Conservation (phyloP, 345 rosid genomes). For the Pugionium cornutum region DNA sequence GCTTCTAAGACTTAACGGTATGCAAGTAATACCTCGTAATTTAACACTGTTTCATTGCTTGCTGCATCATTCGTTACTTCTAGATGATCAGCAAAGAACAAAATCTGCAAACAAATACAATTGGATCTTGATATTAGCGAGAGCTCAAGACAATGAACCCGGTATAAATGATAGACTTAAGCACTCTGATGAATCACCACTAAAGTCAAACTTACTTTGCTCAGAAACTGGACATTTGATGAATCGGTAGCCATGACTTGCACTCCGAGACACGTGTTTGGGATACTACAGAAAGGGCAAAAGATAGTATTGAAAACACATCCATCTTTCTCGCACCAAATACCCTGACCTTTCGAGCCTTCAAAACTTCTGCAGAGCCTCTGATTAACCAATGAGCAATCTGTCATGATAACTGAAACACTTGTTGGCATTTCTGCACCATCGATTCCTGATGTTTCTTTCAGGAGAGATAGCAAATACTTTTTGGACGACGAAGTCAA, state of each 20-base stretch:
- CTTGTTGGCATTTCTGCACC: constrained; percentile 42
- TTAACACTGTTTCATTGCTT: constrained; percentile 34
- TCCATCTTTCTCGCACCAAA: constrained; percentile 88
- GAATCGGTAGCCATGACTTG: constrained; percentile 83
- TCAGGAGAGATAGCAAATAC: constrained; percentile 55
- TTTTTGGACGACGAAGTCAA: constrained; percentile 61
- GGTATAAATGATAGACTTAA: constrained; percentile 1
- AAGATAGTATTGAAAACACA: constrained; percentile 73
- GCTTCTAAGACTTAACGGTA: not conserved
- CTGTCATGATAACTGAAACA: constrained; percentile 58
- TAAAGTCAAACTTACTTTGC: constrained; percentile 51
- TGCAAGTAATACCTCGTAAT: not conserved
- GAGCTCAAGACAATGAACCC: constrained; percentile 3
- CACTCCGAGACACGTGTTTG: constrained; percentile 69
- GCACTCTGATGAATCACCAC: constrained; percentile 8
- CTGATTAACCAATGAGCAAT: constrained; percentile 59
- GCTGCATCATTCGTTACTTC: constrained; percentile 44
- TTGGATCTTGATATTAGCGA: constrained; percentile 14
- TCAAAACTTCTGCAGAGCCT: constrained; percentile 44
- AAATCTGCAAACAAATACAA: constrained; percentile 48
- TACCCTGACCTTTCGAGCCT: constrained; percentile 43
- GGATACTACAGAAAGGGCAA: constrained; percentile 76
- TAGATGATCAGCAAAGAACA: constrained; percentile 56
- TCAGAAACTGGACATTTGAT: constrained; percentile 66
- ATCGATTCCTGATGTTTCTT: constrained; percentile 40